These are phyloP conservation scores for Clarireedia sp. DNA, from an alignment of 2,329 filamentous ascomycete species.

Conservation along the genomic window DNA sequence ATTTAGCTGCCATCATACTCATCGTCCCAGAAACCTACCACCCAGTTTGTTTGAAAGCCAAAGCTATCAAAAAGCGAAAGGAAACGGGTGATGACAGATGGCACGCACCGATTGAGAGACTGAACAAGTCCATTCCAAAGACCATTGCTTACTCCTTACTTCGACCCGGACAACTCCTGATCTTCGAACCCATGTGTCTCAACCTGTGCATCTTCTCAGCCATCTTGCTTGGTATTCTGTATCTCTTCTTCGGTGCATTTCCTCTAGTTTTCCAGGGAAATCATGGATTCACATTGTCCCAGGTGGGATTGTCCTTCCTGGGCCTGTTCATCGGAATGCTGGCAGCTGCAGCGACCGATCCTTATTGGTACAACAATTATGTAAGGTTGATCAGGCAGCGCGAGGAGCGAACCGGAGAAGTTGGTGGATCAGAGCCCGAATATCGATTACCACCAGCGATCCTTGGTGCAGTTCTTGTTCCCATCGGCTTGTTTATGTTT, in stretches of 20 bases:
- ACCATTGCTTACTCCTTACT: slow-evolving; percentile 53
- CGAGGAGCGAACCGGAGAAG: slow-evolving; percentile 31
- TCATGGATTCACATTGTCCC: slow-evolving; percentile 71
- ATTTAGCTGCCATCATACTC: slow-evolving; percentile 57
- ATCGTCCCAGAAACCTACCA: slow-evolving; percentile 86
- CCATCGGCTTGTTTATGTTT: slow-evolving; percentile 79
- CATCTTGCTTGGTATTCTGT: slow-evolving; percentile 78
- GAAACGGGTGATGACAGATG: slow-evolving; percentile 72
- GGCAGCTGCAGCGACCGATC: slow-evolving; percentile 51
- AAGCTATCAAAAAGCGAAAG: slow-evolving; percentile 61
- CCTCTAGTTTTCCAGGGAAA: slow-evolving; percentile 67
- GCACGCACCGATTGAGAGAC: slow-evolving; percentile 68
- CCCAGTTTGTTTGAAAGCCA: slow-evolving; percentile 62
- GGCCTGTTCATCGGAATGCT: slow-evolving; percentile 64
- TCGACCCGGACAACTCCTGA: slow-evolving; percentile 64
- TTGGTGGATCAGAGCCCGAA: slow-evolving; percentile 66
- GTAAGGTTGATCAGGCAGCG: slow-evolving; percentile 47
- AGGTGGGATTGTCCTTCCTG: slow-evolving; percentile 72
- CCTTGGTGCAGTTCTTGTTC: slow-evolving; percentile 67
- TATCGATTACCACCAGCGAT: slow-evolving; percentile 74
- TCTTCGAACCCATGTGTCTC: slow-evolving; percentile 78
- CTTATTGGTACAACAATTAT: slow-evolving; percentile 58
- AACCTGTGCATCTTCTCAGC: slow-evolving; percentile 76
- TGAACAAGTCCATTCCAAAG: slow-evolving; percentile 55
- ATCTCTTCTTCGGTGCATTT: slow-evolving; percentile 88